Evolutionary conservation across 495 filamentous ascomycete species (phyloP), one percentile per base, ranked within the genome.

Genomic region (Pseudomonodictys pantanalensis): DNA sequence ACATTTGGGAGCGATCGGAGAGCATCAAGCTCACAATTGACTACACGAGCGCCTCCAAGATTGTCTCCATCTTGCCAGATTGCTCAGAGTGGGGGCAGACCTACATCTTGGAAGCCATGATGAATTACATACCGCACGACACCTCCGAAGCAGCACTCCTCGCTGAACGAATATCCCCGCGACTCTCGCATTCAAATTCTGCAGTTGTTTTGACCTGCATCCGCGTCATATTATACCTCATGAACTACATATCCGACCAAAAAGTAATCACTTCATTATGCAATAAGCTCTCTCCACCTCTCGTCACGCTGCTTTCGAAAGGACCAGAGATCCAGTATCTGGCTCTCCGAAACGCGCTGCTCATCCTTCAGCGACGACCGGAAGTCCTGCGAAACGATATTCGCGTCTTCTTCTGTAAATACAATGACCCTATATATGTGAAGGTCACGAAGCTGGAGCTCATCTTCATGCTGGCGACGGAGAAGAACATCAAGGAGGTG

Each of bases 41-140:
- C 72, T 96, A 97, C 71, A 83, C 83, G 52, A 97, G 95, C 72
- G 93, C 93, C 12, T 96, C 91, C 42, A 99, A 97, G 76, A 88
- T 99, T 76, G 91, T 97, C 12, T 91, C 95, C 57, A 97, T 99
- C 51, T 65, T 99, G 44, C 85, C 95, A 15, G 95, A 97, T 68
- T 97, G 93, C 74, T 97, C 95, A 17, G 93, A 99, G 90, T 99
- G 93, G 93, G 92, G 95, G 43, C 93, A 99, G 77, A 95, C 91
- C 38, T 99, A 99, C 69, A 99, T 99, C 56, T 82, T 99, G 9
- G 93, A 99, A 75, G 91, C 93, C 8, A 81, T 99, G 58, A 99
- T 97, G 91, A 91, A 91, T 15, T 97, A 99, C 74, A 89, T 97
- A 32, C 93, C 93, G 9, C 92, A 95, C 74, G 92, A 97, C 65